A percentile compares a stretch with the other conserved stretches of the same genome.
Conservation (phyloP, 768 basidiomycete genomes). For the Boletus pseudo-olivaceus region DNA sequence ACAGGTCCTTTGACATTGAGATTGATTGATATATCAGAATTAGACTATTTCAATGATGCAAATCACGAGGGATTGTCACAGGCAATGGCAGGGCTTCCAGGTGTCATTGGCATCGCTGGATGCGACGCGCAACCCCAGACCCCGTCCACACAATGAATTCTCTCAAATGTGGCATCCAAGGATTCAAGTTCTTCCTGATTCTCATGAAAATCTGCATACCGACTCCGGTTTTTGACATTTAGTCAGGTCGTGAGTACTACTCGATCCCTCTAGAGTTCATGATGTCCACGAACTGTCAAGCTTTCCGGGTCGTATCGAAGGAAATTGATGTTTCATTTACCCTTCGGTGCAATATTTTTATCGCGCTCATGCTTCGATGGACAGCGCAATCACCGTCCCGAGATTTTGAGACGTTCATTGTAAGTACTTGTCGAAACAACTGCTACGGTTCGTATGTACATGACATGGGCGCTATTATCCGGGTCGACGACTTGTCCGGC, state of each 20-base stretch:
- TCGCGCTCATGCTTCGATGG: neutral
- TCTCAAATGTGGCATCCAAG: neutral
- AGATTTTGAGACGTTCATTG: neutral
- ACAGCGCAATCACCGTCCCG: neutral
- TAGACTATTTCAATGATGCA: no score
- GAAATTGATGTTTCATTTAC: neutral
- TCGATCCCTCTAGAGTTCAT: neutral
- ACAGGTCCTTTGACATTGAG: no score
- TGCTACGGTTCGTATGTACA: neutral
- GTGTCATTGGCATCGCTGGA: no score
- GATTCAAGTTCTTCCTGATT: neutral
- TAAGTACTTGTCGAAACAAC: neutral
- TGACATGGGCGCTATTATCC: neutral
- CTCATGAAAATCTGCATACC: neutral
- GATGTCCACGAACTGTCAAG: neutral
- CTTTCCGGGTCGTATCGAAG: neutral
- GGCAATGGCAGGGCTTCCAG: no score
- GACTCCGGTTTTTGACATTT: neutral
- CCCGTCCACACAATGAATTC: neutral
- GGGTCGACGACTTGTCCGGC: neutral
- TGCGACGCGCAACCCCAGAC: neutral
- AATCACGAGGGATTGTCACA: no score
- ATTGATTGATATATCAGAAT: no score
- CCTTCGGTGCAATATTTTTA: neutral
- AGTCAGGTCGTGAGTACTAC: neutral